phyloP scores from a whole-genome alignment of 306 rosid species.

The Acacia melanoxylon region DNA sequence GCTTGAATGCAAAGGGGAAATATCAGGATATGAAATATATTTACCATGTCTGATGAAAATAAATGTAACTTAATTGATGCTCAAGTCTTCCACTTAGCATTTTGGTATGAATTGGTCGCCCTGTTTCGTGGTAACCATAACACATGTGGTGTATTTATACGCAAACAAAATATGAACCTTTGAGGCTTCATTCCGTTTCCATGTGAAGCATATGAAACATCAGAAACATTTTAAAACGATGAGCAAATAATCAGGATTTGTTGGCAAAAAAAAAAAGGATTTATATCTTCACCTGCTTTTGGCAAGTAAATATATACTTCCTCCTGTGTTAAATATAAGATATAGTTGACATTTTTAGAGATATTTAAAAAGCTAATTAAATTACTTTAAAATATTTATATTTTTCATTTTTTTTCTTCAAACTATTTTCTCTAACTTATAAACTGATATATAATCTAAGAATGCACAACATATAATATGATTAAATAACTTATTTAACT shows the following conservation, averaged over 20 bases:
- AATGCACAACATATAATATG: too few species aligned
- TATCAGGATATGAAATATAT: slow-evolving; percentile 1
- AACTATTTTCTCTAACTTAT: too few species aligned
- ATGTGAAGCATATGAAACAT: not conserved
- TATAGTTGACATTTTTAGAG: too few species aligned
- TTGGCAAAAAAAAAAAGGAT: not conserved
- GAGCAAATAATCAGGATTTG: not conserved
- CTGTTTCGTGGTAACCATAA: not conserved
- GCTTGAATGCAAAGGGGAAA: slow-evolving; percentile 16
- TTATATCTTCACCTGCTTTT: not conserved
- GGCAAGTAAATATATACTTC: too few species aligned
- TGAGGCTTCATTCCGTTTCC: not conserved
- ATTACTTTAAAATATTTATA: too few species aligned
- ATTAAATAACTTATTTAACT: too few species aligned
- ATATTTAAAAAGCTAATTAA: too few species aligned
- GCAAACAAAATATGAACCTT: not conserved
- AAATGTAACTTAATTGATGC: slow-evolving; percentile 16
- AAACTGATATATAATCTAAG: too few species aligned
- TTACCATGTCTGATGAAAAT: slow-evolving; percentile 29
- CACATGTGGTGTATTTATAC: not conserved
- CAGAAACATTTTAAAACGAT: not conserved
- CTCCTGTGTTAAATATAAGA: too few species aligned
- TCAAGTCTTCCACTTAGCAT: not conserved
- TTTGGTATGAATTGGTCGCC: not conserved
- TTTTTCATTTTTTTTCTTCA: too few species aligned